phyloP scores from a whole-genome alignment of 352 stramenopile genomes.

The Globisporangium emineosum region DNA sequence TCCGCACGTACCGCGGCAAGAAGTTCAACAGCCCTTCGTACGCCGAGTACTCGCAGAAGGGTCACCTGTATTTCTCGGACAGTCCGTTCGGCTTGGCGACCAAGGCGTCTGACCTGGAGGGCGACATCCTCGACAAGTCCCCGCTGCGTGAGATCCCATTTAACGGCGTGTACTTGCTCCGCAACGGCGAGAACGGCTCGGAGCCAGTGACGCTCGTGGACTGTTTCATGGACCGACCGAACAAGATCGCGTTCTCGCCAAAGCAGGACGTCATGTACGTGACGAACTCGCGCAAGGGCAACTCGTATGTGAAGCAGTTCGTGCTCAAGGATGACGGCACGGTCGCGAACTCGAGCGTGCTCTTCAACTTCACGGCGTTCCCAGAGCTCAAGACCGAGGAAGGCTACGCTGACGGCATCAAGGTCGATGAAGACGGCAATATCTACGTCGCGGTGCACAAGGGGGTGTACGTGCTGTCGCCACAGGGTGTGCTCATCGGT shows the following conservation, averaged over 20 bases:
- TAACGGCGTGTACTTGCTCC: conserved; percentile 74
- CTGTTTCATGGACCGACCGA: conserved; percentile 74
- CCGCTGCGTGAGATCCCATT: conserved; percentile 72
- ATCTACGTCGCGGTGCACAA: conserved; percentile 77
- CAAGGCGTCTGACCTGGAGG: conserved; percentile 51
- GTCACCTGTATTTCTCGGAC: conserved; percentile 79
- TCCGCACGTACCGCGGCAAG: conserved; percentile 68
- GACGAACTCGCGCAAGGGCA: conserved; percentile 71
- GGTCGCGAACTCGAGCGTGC: conserved; percentile 43
- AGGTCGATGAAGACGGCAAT: conserved; percentile 69
- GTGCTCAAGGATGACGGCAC: conserved; percentile 51
- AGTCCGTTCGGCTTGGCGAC: conserved; percentile 73
- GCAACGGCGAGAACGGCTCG: conserved; percentile 38
- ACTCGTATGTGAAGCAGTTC: conserved; percentile 81
- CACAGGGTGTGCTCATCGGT: conserved; percentile 47
- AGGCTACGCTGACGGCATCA: conserved; percentile 69
- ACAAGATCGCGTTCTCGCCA: conserved; percentile 81
- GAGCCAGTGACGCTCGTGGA: conserved; percentile 53
- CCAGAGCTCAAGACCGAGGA: conserved; percentile 55
- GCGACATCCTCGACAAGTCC: conserved; percentile 63
- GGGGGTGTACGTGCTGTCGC: conserved; percentile 70
- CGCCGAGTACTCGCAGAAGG: conserved; percentile 55
- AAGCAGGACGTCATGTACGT: conserved; percentile 75
- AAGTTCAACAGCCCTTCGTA: conserved; percentile 79
- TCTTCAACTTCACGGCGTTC: conserved; percentile 79